phyloP scores from a whole-genome alignment of 441 rosid species.

The Populus trichocarpa region DNA sequence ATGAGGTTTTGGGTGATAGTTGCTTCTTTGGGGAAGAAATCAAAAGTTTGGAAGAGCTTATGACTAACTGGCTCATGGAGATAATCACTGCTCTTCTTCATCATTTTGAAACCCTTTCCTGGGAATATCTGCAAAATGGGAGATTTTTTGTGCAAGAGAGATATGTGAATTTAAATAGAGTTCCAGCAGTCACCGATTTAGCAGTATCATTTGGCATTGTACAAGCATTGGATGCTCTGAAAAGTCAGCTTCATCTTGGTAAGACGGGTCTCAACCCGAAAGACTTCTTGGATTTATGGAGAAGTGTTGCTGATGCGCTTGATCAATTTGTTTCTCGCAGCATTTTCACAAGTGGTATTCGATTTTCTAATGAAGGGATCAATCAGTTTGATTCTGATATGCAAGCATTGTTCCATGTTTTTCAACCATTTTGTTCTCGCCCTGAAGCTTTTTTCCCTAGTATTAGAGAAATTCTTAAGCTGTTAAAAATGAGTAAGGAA shows the following conservation, averaged over 20 bases:
- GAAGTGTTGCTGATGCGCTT: constrained; percentile 72
- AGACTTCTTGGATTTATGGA: constrained; percentile 79
- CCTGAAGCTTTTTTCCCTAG: constrained; percentile 75
- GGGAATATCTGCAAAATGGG: constrained; percentile 34
- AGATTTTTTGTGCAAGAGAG: constrained; percentile 29
- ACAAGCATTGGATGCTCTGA: constrained; percentile 53
- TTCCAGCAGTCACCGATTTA: constrained; percentile 14
- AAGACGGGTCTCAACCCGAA: constrained; percentile 46
- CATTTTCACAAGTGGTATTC: constrained; percentile 28
- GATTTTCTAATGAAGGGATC: constrained; percentile 25
- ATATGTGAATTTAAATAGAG: not conserved
- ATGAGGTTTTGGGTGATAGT: constrained; percentile 12
- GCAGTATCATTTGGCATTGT: constrained; percentile 39
- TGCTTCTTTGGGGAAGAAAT: constrained; percentile 71
- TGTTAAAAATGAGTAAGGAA: constrained; percentile 46
- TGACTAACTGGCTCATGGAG: constrained; percentile 75
- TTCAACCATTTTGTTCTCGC: constrained; percentile 65
- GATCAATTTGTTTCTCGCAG: constrained; percentile 62
- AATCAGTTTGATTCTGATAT: constrained; percentile 44
- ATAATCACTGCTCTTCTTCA: constrained; percentile 47
- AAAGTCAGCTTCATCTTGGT: constrained; percentile 39
- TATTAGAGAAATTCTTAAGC: constrained; percentile 54
- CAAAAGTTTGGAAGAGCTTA: constrained; percentile 50
- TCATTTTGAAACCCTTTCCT: constrained; percentile 54
- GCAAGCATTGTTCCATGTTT: constrained; percentile 47